Base-by-base conservation (phyloP, 768 basidiomycete genomes). In the Trametes sanguinea region DNA sequence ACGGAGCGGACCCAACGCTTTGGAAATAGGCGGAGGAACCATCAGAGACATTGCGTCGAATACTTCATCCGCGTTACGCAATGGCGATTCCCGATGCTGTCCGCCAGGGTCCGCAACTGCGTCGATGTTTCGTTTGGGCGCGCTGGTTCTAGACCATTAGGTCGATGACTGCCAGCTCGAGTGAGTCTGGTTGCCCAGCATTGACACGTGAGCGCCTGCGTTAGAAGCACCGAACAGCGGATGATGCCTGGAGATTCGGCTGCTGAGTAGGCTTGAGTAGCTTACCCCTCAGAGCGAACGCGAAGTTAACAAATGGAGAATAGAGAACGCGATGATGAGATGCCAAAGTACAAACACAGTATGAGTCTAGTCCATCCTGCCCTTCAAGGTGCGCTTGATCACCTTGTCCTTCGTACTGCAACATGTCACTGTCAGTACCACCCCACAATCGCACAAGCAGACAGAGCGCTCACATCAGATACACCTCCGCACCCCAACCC, bases 401-500 rank as follows among this genome's bases (percentile, higher is more conserved):
- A 83, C 82, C 69, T 83, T 80, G 63, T 81, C 81, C 58, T 80
- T 78, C 11, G 76, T 78, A 57, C 80, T 80, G 64, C 13, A 27
- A 10, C 35, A 6, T 14, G 40, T 46, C 46, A 63, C 51, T 35
- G 30, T 11, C 14, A 2, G 27, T 22, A 53, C 32, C 16, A n/a
- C 30, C 29, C 37, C 27, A 51, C 11, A 0, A 30, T 33, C 2
- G 43, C 27, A 47, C 35, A n/a, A 16, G 8, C 6, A 11, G 32
- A 57, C 16, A 22, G 14, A 37, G 17, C 56, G 78, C 93, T 82
- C 74, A 96, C 95, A 99, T 91, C 59, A 99, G 80, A 80, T 98
- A 92, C 42, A 99, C 97, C 57, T 97, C 76, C 40, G 88, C 94
- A 45, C 97, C 97, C 95, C 94, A 98, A 62, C 97, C 97, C 57